These are phyloP conservation scores for Diversispora eburnea DNA, from an alignment of 192 early-diverging fungal species.

Conservation along the genomic window DNA sequence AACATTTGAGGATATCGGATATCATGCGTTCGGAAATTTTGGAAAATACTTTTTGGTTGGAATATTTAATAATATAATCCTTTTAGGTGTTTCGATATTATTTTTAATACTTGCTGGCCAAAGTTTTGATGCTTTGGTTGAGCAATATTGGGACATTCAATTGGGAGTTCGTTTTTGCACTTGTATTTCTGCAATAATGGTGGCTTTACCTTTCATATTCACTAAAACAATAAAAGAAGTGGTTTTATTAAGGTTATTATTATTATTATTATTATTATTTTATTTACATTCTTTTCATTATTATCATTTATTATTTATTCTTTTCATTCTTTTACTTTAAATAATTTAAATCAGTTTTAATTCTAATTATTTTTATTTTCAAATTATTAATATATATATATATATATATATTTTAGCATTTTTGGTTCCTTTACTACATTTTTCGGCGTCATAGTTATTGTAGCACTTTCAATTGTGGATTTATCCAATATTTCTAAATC, in stretches of 20 bases:
- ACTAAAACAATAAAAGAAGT: slow-evolving; percentile 80
- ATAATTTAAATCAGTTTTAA: background rate
- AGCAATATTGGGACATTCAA: slow-evolving; percentile 35
- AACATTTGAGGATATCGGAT: slow-evolving; percentile 65
- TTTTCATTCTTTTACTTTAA: slow-evolving; percentile 20
- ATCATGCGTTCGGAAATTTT: slow-evolving; percentile 64
- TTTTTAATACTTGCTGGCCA: slow-evolving; percentile 75
- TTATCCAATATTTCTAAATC: slow-evolving; percentile 33
- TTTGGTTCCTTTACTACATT: slow-evolving; percentile 75
- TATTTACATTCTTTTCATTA: background rate
- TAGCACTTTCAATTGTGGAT: slow-evolving; percentile 55
- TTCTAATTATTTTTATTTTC: background rate
- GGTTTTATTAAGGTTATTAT: slow-evolving; percentile 33
- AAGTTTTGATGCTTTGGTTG: slow-evolving; percentile 61
- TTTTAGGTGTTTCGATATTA: slow-evolving; percentile 65
- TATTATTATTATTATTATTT: background rate
- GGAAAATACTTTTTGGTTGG: slow-evolving; percentile 58
- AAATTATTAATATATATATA: background rate
- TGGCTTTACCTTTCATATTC: slow-evolving; percentile 70
- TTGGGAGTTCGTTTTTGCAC: slow-evolving; percentile 60
- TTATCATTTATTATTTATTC: background rate
- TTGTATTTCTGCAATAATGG: slow-evolving; percentile 51
- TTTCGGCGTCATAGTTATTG: slow-evolving; percentile 65
- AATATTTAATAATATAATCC: slow-evolving; percentile 62
- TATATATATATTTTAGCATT: slow-evolving; percentile 55